Conservation (phyloP, 129 eudicot genomes). For the Flaveria trinervia region DNA sequence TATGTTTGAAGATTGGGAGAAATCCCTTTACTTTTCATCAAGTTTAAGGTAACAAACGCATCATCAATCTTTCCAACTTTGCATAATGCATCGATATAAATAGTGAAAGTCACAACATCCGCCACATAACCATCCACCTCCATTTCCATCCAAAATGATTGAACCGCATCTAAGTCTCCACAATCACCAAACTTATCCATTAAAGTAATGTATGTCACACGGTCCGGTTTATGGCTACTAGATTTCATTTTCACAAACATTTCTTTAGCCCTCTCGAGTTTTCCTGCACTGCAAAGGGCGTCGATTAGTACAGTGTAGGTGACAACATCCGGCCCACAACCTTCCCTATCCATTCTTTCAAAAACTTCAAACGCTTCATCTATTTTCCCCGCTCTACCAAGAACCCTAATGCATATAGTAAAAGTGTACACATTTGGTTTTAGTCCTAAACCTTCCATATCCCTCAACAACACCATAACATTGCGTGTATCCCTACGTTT, state of each 20-base stretch:
- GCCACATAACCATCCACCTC: conserved; percentile 80
- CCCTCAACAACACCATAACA: conserved; percentile 63
- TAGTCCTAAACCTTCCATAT: conserved; percentile 82
- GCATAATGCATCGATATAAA: conserved; percentile 72
- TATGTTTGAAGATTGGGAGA: conserved; percentile 84
- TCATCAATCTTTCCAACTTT: conserved; percentile 74
- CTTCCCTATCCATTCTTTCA: conserved; percentile 82
- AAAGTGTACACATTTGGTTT: conserved; percentile 89
- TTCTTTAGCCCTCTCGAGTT: conserved; percentile 64
- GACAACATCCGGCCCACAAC: conserved; percentile 90
- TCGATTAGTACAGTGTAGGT: conserved; percentile 91
- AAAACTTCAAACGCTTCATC: conserved; percentile 67
- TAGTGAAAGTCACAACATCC: conserved; percentile 87
- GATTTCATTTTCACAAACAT: conserved; percentile 75
- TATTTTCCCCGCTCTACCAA: conserved; percentile 90
- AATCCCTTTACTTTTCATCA: conserved; percentile 59
- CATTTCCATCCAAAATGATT: conserved; percentile 70
- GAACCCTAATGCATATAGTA: conserved; percentile 90
- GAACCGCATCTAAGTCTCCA: conserved; percentile 71
- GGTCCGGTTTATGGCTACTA: conserved; percentile 80
- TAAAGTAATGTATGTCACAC: conserved; percentile 86
- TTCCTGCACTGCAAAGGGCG: conserved; percentile 85
- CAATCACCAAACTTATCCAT: conserved; percentile 75
- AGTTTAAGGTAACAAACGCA: conserved; percentile 63
- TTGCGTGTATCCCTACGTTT: conserved; percentile 76